Evolutionary conservation across 192 early-diverging fungal species (phyloP).

Genomic region (Gryganskiella cystojenkinii): DNA sequence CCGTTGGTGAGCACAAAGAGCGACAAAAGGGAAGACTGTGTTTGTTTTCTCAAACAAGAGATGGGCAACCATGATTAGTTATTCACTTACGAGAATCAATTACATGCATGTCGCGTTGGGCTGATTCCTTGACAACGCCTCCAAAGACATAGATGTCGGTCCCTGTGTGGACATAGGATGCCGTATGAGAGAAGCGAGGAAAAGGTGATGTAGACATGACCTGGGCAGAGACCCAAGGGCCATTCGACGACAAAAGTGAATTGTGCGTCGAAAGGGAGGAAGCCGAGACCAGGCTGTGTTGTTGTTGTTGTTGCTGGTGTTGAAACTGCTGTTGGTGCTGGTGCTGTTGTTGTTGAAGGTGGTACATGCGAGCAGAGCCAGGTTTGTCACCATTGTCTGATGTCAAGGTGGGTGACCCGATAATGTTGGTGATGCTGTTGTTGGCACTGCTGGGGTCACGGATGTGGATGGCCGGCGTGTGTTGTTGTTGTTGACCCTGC

Average conservation of each 20-base stretch:
- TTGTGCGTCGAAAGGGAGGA: conserved; percentile 15
- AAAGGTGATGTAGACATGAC: conserved; percentile 32
- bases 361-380: conserved; percentile 2
- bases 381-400: neutral
- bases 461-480: neutral
- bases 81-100: conserved; percentile 39
- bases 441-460: conserved; percentile 14
- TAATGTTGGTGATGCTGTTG: conserved; percentile 16
- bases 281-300: conserved; percentile 7
- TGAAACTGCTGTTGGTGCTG: conserved; percentile 15
- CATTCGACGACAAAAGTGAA: conserved; percentile 8
- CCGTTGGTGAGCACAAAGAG: neutral
- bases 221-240: conserved; percentile 37
- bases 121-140: conserved; percentile 26
- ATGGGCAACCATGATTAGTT: too few species aligned
- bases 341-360: conserved; percentile 17
- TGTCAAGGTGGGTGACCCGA: neutral
- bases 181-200: conserved; percentile 43
- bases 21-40: neutral
- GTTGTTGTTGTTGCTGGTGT: conserved; percentile 14
- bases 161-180: conserved; percentile 49
- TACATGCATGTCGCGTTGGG: conserved; percentile 46
- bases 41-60: too few species aligned
- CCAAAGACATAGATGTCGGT: conserved; percentile 53
- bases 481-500: conserved; percentile 2